Conservation (phyloP, 1,139 yeast species). For the Pichia sp. region DNA sequence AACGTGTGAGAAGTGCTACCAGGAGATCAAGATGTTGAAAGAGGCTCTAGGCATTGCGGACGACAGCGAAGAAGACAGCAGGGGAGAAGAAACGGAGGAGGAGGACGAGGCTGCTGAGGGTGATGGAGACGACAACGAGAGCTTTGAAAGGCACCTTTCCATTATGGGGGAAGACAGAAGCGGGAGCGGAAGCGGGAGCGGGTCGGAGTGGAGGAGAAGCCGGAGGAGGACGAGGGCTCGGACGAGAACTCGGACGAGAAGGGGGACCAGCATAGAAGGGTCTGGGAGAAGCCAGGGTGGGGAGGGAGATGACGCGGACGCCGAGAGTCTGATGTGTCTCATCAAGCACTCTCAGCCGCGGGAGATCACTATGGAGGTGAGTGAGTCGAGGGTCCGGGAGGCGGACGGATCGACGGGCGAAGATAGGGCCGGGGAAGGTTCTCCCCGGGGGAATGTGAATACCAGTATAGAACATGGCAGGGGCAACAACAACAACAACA, state of each 20-base stretch:
- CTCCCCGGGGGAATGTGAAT: too few species aligned
- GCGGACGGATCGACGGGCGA: too few species aligned
- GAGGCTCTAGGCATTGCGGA: slow-evolving; percentile 34
- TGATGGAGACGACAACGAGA: not conserved
- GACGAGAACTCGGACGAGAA: not conserved
- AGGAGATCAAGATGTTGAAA: slow-evolving; percentile 56
- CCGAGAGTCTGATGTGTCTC: not conserved
- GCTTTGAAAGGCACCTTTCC: not conserved
- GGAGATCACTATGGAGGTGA: slow-evolving; percentile 14
- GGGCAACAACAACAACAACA: slow-evolving; percentile 15
- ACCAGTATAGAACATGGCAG: too few species aligned
- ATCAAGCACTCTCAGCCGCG: slow-evolving; percentile 13
- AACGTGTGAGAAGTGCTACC: slow-evolving; percentile 70
- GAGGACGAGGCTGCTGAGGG: not conserved
- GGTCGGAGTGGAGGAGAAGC: not conserved
- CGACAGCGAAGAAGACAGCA: slow-evolving; percentile 8
- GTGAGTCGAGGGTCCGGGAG: slow-evolving; percentile 13
- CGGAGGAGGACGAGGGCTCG: not conserved
- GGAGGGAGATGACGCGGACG: not conserved
- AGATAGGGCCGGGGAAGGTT: too few species aligned
- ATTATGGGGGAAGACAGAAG: not conserved
- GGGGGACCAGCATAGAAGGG: not conserved
- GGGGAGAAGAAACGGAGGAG: not conserved
- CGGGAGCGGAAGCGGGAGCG: not conserved
- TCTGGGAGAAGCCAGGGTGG: not conserved